These are phyloP conservation scores for Silene latifolia DNA, from an alignment of 148 eudicot species.

Conservation along the genomic window DNA sequence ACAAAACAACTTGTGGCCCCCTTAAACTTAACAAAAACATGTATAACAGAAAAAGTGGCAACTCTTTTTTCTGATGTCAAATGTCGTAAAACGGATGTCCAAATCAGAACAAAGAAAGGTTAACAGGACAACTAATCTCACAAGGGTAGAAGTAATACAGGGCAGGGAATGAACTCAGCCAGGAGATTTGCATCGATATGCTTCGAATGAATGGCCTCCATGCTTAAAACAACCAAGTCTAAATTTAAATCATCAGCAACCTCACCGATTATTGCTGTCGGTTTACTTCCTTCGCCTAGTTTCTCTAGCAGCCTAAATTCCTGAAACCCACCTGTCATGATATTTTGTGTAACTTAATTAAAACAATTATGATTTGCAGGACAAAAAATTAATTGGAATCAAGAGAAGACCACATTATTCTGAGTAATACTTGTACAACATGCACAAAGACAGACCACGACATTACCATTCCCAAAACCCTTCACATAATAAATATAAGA, in stretches of 20 bases:
- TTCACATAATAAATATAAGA: conserved; percentile 2
- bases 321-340: conserved; percentile 59
- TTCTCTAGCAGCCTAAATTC: conserved; percentile 74
- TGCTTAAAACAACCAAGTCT: conserved; percentile 93
- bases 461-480: neutral
- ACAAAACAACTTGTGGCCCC: too few species aligned
- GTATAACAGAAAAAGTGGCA: neutral
- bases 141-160: conserved; percentile 78
- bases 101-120: neutral
- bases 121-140: conserved; percentile 21
- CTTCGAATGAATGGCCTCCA: conserved; percentile 98
- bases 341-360: neutral
- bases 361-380: conserved; percentile 6
- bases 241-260: conserved; percentile 86
- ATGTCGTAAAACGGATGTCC: conserved; percentile 8
- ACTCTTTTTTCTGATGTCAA: neutral
- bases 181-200: conserved; percentile 90
- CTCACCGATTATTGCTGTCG: conserved; percentile 79
- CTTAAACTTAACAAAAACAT: too few species aligned
- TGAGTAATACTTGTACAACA: neutral
- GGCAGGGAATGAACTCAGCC: conserved; percentile 96
- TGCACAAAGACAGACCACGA: conserved; percentile 5
- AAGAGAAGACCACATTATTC: neutral
- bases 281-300: conserved; percentile 72
- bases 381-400: neutral